Conservation (phyloP, 208 protist species). For the Tritrichomonas musculus region DNA sequence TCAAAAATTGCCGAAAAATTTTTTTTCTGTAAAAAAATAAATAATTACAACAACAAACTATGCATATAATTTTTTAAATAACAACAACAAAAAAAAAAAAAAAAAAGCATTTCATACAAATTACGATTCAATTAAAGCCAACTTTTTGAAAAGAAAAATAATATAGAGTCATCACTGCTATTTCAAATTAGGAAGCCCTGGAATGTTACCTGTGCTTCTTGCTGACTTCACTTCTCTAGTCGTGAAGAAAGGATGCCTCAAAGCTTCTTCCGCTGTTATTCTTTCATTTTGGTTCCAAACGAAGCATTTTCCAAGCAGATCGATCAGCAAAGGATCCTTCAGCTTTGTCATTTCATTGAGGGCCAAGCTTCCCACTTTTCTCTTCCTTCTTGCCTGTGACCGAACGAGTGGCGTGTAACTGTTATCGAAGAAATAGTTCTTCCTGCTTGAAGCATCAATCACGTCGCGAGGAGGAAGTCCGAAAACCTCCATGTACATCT, state of each 20-base stretch:
- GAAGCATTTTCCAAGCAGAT: slow-evolving; percentile 39
- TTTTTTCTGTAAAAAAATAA: too few species aligned
- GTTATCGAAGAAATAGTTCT: slow-evolving; percentile 21
- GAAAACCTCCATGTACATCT: slow-evolving; percentile 39
- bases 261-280: slow-evolving; percentile 35
- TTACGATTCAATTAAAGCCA: too few species aligned
- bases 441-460: neutral
- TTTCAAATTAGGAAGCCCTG: too few species aligned
- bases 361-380: neutral
- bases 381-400: neutral
- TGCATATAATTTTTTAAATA: too few species aligned
- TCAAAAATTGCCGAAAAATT: too few species aligned
- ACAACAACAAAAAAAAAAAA: too few species aligned
- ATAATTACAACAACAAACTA: too few species aligned
- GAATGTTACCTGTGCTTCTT: too few species aligned
- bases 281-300: slow-evolving; percentile 34
- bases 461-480: slow-evolving; percentile 40
- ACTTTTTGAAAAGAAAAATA: too few species aligned
- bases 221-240: too few species aligned
- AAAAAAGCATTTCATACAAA: too few species aligned
- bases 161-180: too few species aligned
- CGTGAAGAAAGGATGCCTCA: slow-evolving; percentile 36
- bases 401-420: neutral
- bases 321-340: neutral
- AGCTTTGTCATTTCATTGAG: neutral